Conservation (phyloP, 202 grass and related monocot species). For the Alloteropsis angusta region DNA sequence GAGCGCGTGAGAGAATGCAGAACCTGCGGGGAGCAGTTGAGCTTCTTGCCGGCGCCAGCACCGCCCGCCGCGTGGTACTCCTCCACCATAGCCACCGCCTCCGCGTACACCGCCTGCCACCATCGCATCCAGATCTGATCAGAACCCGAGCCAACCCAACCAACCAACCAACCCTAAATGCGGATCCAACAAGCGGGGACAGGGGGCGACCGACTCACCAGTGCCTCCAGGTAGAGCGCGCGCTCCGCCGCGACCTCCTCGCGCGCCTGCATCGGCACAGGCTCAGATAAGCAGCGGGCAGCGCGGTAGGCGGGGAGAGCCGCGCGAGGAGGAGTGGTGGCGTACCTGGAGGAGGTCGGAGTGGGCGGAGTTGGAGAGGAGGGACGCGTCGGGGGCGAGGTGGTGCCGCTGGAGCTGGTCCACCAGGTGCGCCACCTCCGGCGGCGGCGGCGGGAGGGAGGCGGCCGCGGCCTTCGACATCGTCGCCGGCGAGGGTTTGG, state of each 20-base stretch:
- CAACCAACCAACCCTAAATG: conserved; percentile 31
- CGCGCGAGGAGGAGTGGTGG: neutral
- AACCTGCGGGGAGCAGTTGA: conserved; percentile 81
- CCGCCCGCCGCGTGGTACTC: conserved; percentile 64
- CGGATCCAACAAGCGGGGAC: neutral
- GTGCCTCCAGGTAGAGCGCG: conserved; percentile 70
- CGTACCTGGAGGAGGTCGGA: conserved; percentile 72
- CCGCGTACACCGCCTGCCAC: conserved; percentile 66
- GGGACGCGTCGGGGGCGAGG: conserved; percentile 81
- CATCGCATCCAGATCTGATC: conserved; percentile 17
- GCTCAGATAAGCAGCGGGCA: neutral
- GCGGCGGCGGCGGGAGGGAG: conserved; percentile 55
- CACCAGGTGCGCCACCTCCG: conserved; percentile 69
- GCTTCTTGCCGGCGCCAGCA: conserved; percentile 51
- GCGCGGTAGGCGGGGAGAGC: too few species aligned
- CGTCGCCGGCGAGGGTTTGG: neutral
- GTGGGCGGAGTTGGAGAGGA: conserved; percentile 68
- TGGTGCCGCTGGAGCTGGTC: conserved; percentile 83
- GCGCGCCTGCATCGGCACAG: conserved; percentile 41
- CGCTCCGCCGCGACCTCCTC: conserved; percentile 88
- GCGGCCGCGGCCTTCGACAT: conserved; percentile 59
- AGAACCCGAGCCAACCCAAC: conserved; percentile 23
- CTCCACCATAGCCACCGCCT: conserved; percentile 81
- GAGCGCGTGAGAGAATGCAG: neutral
- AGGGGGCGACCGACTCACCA: conserved; percentile 52